A percentile compares a stretch with the other conserved stretches of the same genome.
These are phyloP conservation scores for Rhodamnia rubescens DNA, from an alignment of 345 rosid species.

Conservation along the genomic window DNA sequence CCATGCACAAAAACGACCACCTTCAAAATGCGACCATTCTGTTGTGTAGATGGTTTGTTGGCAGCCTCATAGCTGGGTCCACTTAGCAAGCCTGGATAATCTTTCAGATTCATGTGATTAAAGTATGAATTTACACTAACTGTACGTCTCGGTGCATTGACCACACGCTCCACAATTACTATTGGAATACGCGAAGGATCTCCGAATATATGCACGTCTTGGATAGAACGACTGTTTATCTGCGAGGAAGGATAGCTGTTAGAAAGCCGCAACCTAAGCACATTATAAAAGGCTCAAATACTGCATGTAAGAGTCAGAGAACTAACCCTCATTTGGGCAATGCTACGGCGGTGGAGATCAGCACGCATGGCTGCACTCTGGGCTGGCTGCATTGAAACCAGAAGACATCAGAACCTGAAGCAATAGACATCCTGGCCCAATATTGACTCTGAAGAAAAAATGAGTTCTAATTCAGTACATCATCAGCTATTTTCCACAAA, in stretches of 20 bases:
- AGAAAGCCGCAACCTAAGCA: neutral
- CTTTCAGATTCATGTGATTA: slow-evolving; percentile 47
- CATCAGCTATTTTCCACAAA: slow-evolving; percentile 53
- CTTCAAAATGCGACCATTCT: slow-evolving; percentile 44
- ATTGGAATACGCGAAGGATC: slow-evolving; percentile 79
- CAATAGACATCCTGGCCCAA: slow-evolving; percentile 3
- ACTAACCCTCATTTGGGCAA: slow-evolving; percentile 91
- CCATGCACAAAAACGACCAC: slow-evolving; percentile 88
- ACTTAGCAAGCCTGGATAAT: slow-evolving; percentile 13
- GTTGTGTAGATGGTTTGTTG: slow-evolving; percentile 21
- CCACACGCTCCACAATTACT: slow-evolving; percentile 69
- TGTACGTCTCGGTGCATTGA: slow-evolving; percentile 76
- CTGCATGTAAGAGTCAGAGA: neutral
- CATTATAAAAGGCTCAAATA: neutral
- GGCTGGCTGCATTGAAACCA: slow-evolving; percentile 47
- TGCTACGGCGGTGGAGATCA: slow-evolving; percentile 91
- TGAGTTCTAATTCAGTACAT: slow-evolving; percentile 28
- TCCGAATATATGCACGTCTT: slow-evolving; percentile 86
- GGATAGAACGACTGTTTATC: slow-evolving; percentile 81
- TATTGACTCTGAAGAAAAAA: neutral
- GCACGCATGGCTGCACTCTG: slow-evolving; percentile 80
- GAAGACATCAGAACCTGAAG: slow-evolving; percentile 5
- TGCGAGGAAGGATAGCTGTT: slow-evolving; percentile 23
- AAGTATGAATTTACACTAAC: slow-evolving; percentile 69
- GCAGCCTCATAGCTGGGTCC: slow-evolving; percentile 16